Percentiles rank a stretch among this genome's conserved stretches.
Conservation (phyloP, 371 early-diverging fungal species). For the Lichtheimia ornata region DNA sequence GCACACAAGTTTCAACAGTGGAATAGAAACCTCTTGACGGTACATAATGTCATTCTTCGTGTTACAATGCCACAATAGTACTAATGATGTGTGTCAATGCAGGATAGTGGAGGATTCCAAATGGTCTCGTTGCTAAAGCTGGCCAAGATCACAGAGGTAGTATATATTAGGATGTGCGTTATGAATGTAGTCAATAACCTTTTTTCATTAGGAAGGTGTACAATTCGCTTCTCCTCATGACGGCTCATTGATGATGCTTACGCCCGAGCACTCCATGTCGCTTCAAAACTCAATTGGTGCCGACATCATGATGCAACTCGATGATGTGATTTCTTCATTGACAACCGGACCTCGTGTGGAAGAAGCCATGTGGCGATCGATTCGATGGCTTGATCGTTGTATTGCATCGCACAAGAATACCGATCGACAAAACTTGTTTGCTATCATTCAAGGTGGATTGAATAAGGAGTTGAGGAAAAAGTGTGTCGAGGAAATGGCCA, state of each 20-base stretch:
- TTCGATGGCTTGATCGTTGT: slow-evolving; percentile 96
- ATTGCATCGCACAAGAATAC: slow-evolving; percentile 79
- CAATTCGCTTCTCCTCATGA: slow-evolving; percentile 88
- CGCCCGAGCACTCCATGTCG: slow-evolving; percentile 94
- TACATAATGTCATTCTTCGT: slow-evolving; percentile 14
- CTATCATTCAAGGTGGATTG: slow-evolving; percentile 96
- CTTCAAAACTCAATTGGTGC: slow-evolving; percentile 95
- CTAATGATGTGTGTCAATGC: not conserved
- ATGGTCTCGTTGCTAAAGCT: slow-evolving; percentile 91
- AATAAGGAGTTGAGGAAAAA: slow-evolving; percentile 72
- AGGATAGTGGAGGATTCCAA: slow-evolving; percentile 95
- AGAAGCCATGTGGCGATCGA: slow-evolving; percentile 92
- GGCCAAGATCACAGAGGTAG: slow-evolving; percentile 80
- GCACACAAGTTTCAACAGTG: slow-evolving; percentile 91
- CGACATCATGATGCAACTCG: slow-evolving; percentile 98
- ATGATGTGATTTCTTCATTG: slow-evolving; percentile 93
- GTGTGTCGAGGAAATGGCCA: slow-evolving; percentile 87
- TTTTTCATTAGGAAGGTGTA: slow-evolving; percentile 73
- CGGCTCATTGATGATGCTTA: slow-evolving; percentile 81
- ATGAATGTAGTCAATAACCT: not conserved
- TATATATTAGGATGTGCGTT: not conserved
- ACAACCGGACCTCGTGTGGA: slow-evolving; percentile 84
- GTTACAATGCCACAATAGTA: not conserved
- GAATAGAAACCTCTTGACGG: slow-evolving; percentile 85
- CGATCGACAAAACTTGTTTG: slow-evolving; percentile 87